Percentiles rank a stretch among this genome's conserved stretches.
phyloP scores from a whole-genome alignment of 179 eudicot genomes.

The Silene coronaria region DNA sequence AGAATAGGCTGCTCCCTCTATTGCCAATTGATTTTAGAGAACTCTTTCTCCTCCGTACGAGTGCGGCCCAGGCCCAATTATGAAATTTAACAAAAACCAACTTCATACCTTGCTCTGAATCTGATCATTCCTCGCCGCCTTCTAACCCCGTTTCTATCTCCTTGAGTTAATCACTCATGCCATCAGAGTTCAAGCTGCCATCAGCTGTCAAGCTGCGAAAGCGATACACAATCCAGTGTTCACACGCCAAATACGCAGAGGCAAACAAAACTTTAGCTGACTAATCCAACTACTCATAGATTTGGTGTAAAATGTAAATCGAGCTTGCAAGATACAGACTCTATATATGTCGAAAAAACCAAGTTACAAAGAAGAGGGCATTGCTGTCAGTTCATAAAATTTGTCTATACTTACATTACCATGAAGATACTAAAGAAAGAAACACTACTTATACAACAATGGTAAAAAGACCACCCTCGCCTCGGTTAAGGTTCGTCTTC shows the following conservation, averaged over 20 bases:
- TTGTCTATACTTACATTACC: slow-evolving; percentile 9
- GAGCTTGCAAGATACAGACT: neutral
- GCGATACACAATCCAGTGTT: neutral
- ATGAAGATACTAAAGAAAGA: neutral
- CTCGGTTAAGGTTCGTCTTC: neutral
- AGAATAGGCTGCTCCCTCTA: too few species aligned
- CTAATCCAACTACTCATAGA: too few species aligned
- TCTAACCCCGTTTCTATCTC: neutral
- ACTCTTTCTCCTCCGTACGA: too few species aligned
- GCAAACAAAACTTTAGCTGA: too few species aligned
- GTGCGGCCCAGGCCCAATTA: too few species aligned
- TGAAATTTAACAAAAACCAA: too few species aligned
- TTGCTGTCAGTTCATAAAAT: neutral
- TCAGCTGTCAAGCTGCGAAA: neutral
- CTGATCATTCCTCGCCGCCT: neutral
- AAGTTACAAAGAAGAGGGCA: neutral
- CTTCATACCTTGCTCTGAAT: too few species aligned
- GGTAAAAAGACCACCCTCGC: neutral
- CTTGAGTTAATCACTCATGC: neutral
- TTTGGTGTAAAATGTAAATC: neutral
- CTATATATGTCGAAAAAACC: neutral
- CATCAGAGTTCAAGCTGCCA: too few species aligned
- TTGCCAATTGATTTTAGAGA: too few species aligned
- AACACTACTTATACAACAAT: slow-evolving; percentile 10
- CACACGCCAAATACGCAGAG: too few species aligned